These are phyloP conservation scores for Alternaria postmessia DNA, from an alignment of 2,329 filamentous ascomycete species.

Conservation along the genomic window DNA sequence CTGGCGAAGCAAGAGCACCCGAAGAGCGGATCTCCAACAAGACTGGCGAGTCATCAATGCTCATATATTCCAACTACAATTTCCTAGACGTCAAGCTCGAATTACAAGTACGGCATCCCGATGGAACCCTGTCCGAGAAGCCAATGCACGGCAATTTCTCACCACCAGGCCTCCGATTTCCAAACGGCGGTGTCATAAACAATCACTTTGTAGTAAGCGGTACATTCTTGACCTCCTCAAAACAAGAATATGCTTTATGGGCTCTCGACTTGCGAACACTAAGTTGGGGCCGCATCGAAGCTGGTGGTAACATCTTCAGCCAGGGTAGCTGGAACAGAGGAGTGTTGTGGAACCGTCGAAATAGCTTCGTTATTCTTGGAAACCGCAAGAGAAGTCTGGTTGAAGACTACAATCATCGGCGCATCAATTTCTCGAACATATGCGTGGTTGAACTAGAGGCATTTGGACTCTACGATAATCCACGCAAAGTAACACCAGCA, in stretches of 20 bases:
- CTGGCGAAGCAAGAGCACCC: conserved; percentile 50
- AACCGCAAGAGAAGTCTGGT: conserved; percentile 93
- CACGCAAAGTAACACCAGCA: conserved; percentile 77
- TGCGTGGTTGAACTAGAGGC: conserved; percentile 97
- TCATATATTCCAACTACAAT: conserved; percentile 99
- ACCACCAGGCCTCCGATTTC: conserved; percentile 91
- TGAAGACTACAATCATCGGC: conserved; percentile 96
- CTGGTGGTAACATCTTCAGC: conserved; percentile 88
- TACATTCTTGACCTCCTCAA: conserved; percentile 95
- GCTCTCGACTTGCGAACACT: conserved; percentile 86
- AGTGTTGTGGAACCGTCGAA: conserved; percentile 89
- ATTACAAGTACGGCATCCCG: conserved; percentile 83
- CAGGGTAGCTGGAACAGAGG: conserved; percentile 98
- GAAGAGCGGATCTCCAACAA: conserved; percentile 40
- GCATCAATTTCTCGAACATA: conserved; percentile 96
- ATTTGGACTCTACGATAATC: conserved; percentile 97
- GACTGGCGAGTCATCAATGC: conserved; percentile 71
- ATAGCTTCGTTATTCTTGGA: conserved; percentile 93
- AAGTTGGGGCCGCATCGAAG: conserved; percentile 95
- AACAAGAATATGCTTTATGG: conserved; percentile 98
- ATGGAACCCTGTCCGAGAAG: conserved; percentile 85
- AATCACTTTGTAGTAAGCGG: conserved; percentile 97
- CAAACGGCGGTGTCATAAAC: conserved; percentile 94
- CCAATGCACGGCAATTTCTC: conserved; percentile 87
- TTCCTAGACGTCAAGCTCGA: conserved; percentile 97